Base-by-base conservation (phyloP, 2,329 filamentous ascomycete genomes). In the Aspergillus neoniger region DNA sequence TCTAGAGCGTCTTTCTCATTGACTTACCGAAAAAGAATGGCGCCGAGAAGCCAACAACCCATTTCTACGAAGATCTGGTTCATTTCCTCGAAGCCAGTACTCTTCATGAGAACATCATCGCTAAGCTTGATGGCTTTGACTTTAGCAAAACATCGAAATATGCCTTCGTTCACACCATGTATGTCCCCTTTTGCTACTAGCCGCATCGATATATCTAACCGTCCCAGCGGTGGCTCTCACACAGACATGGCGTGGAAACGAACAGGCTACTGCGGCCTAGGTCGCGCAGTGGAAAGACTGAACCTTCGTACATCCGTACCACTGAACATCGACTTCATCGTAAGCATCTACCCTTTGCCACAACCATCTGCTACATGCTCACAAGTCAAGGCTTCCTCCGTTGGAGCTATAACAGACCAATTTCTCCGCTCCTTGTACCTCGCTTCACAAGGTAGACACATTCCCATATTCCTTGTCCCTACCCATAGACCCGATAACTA, bases 91-190 rank as follows among this genome's bases (percentile, higher is more conserved):
- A 80, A 59, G 88, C 88, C 8, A 86, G 88, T 69, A 85, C 84
- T 0, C 74, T 96, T 7, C 83, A 88, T 3, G 79, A 85, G 15
- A 83, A 82, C 19, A 82, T 96, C 47, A 76, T 91, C 32, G 76
- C 82, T 4, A 93, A 91, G 55, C 76, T 98, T 5, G 77, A 83
- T 21, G 87, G 86, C 32, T 98, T 96, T 74, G 92, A 98, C 74
- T 98, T 96, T 71, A 83, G 85, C 2, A 82, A 85, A 61, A 96
- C 94, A 0, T 75, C 77, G 10, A 79, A 85, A 32, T 83, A 96
- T 65, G 90, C 86, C 1, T 96, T 99, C 74, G 86, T 98, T 6
- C 92, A 96, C 73, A 89, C 90, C 7, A 91, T 96, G 89, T 92
- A 77, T 76, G 88, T 71, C 19, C 17, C 54, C n/a, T 47, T 9